These are phyloP conservation scores for Poa pratensis DNA, from an alignment of 176 grass and related monocot genomes.

Conservation along the genomic window DNA sequence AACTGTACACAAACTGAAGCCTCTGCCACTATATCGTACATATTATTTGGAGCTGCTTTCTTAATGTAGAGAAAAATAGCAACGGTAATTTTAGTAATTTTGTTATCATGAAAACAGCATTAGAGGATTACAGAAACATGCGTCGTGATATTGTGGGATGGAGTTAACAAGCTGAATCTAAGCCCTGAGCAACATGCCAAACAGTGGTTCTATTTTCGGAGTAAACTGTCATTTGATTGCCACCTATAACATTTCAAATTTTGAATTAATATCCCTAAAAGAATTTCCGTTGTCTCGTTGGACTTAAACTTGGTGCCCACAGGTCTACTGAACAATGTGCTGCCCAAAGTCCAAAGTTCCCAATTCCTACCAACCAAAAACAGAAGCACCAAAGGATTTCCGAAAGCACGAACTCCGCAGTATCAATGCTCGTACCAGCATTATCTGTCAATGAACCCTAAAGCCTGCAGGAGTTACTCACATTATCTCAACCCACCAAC, in stretches of 20 bases:
- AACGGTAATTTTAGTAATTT: not conserved
- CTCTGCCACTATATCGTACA: not conserved
- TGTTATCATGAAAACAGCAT: not conserved
- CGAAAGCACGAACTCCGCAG: not conserved
- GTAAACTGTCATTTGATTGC: not conserved
- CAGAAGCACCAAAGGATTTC: not conserved
- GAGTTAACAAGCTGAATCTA: slow-evolving; percentile 17
- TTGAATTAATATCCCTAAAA: not conserved
- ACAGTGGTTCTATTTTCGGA: not conserved
- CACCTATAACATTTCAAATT: slow-evolving; percentile 26
- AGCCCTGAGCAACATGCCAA: not conserved
- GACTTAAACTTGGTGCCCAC: not conserved
- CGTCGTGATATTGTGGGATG: not conserved
- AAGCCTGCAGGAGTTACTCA: not conserved
- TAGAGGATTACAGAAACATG: not conserved
- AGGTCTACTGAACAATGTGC: not conserved
- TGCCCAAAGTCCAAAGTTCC: not conserved
- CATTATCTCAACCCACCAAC: not conserved
- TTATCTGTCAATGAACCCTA: slow-evolving; percentile 6
- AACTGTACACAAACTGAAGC: not conserved
- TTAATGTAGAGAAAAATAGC: not conserved
- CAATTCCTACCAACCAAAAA: not conserved
- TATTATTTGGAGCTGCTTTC: slow-evolving; percentile 7
- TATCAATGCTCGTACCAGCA: not conserved
- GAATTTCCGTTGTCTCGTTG: not conserved